Conservation (phyloP, 306 rosid species). For the Senna tora region DNA sequence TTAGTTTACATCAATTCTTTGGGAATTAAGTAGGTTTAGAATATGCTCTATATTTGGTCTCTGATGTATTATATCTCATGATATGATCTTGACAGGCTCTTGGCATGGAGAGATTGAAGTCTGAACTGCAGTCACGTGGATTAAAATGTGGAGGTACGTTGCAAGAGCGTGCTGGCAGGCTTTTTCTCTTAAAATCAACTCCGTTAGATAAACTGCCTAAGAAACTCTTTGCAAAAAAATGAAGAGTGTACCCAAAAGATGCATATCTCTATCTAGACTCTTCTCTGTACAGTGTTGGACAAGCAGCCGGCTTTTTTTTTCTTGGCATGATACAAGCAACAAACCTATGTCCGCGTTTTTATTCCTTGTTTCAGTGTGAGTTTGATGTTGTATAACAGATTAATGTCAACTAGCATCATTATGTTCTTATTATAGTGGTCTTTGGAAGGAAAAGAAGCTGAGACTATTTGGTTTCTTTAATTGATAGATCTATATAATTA, state of each 20-base stretch:
- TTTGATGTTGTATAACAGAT: too few relatives aligned
- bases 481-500: too few relatives aligned
- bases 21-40: neutral
- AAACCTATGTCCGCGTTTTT: too few relatives aligned
- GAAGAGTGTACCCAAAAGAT: neutral
- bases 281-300: conserved; percentile 4
- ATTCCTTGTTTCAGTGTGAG: neutral
- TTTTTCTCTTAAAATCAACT: conserved; percentile 80
- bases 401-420: too few relatives aligned
- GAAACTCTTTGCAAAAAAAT: conserved; percentile 48
- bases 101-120: conserved; percentile 82
- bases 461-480: too few relatives aligned
- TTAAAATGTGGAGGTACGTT: conserved; percentile 93
- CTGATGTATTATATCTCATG: conserved; percentile 10
- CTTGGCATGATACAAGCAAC: too few relatives aligned
- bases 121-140: conserved; percentile 77
- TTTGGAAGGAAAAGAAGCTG: neutral
- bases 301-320: too few relatives aligned
- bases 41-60: neutral
- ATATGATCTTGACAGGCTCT: conserved; percentile 54
- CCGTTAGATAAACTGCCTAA: conserved; percentile 79
- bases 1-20: too few relatives aligned
- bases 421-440: neutral
- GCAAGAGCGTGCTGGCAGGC: conserved; percentile 91
- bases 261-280: neutral